Evolutionary conservation across 2,329 filamentous ascomycete genomes (phyloP).

Genomic region (Rhynchosporium agropyri): DNA sequence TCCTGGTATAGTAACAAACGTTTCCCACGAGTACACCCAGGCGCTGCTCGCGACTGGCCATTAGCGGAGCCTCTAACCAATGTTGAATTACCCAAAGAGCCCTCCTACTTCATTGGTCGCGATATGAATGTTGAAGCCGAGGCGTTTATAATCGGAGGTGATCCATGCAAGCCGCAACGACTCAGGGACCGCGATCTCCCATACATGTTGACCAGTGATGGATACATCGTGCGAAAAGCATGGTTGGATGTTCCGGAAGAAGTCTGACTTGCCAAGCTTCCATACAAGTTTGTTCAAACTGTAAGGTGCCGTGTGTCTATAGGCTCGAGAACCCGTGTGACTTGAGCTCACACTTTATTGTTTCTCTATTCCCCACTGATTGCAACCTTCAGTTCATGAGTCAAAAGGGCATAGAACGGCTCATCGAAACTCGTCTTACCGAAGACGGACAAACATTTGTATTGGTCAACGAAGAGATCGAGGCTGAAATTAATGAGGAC

Average conservation of each 20-base stretch:
- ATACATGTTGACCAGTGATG: neutral
- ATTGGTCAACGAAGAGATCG: slow-evolving; percentile 14
- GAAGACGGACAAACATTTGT: slow-evolving; percentile 8
- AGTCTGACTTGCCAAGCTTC: neutral
- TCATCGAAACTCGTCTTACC: slow-evolving; percentile 9
- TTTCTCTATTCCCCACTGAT: no score
- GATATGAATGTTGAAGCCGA: slow-evolving; percentile 7
- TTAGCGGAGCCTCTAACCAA: neutral
- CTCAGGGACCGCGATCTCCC: neutral
- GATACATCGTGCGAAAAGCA: neutral
- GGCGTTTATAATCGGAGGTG: neutral
- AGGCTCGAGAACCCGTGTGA: no score
- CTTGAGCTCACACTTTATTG: no score
- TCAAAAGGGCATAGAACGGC: neutral
- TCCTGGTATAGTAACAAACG: slow-evolving; percentile 18
- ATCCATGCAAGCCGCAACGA: neutral
- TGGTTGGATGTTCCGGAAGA: neutral
- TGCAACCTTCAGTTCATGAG: neutral
- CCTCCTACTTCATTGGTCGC: slow-evolving; percentile 3
- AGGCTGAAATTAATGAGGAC: slow-evolving; percentile 9
- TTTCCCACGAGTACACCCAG: neutral
- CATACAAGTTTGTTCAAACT: slow-evolving; percentile 3
- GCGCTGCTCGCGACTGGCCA: slow-evolving; percentile 3
- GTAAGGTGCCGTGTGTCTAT: neutral
- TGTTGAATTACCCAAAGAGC: no score